A percentile compares a stretch with the other conserved stretches of the same genome.
Conservation (phyloP, 2,329 filamentous ascomycete genomes). For the Raffaelea arxii region DNA sequence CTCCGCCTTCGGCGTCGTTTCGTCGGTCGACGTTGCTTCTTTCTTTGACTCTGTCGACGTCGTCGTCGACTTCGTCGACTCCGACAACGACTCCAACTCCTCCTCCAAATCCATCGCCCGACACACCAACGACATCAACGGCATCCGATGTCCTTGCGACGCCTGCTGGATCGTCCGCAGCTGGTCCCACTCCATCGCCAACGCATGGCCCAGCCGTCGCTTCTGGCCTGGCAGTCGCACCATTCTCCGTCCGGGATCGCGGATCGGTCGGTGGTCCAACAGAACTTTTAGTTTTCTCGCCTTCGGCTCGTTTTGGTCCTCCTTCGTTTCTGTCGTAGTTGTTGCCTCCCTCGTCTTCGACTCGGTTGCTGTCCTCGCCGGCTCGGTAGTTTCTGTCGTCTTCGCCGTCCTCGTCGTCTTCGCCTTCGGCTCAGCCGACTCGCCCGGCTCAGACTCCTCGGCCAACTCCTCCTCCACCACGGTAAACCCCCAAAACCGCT, state of each 20-base stretch:
- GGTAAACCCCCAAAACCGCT: slow-evolving; percentile 26
- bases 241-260: slow-evolving; percentile 63
- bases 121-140: slow-evolving; percentile 75
- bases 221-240: slow-evolving; percentile 67
- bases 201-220: slow-evolving; percentile 69
- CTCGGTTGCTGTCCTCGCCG: neutral
- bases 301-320: too few relatives aligned
- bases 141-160: slow-evolving; percentile 77
- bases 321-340: neutral
- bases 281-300: slow-evolving; percentile 36
- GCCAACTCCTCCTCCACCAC: neutral
- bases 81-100: slow-evolving; percentile 41
- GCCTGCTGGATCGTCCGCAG: slow-evolving; percentile 76
- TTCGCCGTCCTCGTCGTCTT: neutral
- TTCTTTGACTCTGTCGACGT: neutral
- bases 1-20: too few relatives aligned
- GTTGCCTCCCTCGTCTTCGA: neutral
- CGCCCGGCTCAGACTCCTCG: neutral
- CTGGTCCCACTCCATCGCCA: slow-evolving; percentile 90
- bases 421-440: neutral
- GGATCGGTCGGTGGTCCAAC: slow-evolving; percentile 68
- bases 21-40: too few relatives aligned
- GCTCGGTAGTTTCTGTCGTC: neutral
- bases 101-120: slow-evolving; percentile 72
- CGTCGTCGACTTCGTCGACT: slow-evolving; percentile 23